Evolutionary conservation across 2,329 filamentous ascomycete species (phyloP).

Genomic region (Pseudogymnoascus sp.): DNA sequence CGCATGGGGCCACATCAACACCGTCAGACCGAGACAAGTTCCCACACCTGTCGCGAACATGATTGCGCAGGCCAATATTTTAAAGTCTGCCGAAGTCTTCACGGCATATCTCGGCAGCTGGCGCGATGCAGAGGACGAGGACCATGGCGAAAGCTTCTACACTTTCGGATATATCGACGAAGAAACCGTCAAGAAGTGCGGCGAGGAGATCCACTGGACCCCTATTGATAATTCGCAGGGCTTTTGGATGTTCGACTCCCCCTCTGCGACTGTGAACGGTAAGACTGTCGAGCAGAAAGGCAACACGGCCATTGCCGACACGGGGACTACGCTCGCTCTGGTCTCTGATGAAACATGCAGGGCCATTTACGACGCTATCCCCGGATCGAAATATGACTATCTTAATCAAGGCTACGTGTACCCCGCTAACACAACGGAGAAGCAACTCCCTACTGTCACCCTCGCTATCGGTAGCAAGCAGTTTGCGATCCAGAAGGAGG

Average conservation of each 20-base stretch:
- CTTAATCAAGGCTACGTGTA: slow-evolving; percentile 55
- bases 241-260: slow-evolving; percentile 59
- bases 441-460: slow-evolving; percentile 50
- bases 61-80: slow-evolving; percentile 49
- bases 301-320: slow-evolving; percentile 64
- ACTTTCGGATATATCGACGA: slow-evolving; percentile 67
- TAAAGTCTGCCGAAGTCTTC: slow-evolving; percentile 42
- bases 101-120: slow-evolving; percentile 49
- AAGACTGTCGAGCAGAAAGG: slow-evolving; percentile 39
- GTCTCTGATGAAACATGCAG: slow-evolving; percentile 53
- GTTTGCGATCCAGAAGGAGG: slow-evolving; percentile 49
- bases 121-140: slow-evolving; percentile 38
- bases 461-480: slow-evolving; percentile 55
- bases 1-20: slow-evolving; percentile 57
- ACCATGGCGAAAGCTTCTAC: slow-evolving; percentile 49
- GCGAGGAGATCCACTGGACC: slow-evolving; percentile 49
- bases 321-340: slow-evolving; percentile 60
- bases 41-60: slow-evolving; percentile 61
- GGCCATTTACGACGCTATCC: slow-evolving; percentile 55
- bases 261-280: slow-evolving; percentile 49
- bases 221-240: slow-evolving; percentile 54
- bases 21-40: slow-evolving; percentile 45
- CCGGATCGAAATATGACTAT: slow-evolving; percentile 48
- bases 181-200: slow-evolving; percentile 45
- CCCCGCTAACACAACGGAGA: slow-evolving; percentile 42